Evolutionary conservation across 768 basidiomycete genomes (phyloP).

Genomic region (Psilocybe cubensis): DNA sequence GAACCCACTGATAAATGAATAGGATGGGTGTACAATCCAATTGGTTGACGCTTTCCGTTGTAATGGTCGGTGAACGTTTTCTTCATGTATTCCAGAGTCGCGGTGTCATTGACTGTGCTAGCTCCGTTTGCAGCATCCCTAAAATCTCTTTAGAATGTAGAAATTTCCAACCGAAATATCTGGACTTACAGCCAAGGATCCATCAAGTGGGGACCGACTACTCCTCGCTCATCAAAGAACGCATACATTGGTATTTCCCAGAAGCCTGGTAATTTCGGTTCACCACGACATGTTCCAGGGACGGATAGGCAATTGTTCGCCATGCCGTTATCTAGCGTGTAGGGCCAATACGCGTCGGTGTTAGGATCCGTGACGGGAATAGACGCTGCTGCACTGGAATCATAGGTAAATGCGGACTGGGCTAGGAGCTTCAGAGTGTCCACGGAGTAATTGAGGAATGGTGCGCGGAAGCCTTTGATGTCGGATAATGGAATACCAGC

Average conservation of each 20-base stretch:
- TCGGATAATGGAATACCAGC: constrained; percentile 71
- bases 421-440: constrained; percentile 65
- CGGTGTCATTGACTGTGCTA: constrained; percentile 53
- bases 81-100: constrained; percentile 74
- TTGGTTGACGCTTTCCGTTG: constrained; percentile 73
- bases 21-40: constrained; percentile 83
- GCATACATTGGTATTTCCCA: constrained; percentile 91
- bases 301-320: constrained; percentile 75
- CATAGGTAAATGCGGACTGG: constrained; percentile 68
- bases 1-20: constrained; percentile 67
- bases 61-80: constrained; percentile 77
- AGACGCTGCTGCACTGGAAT: constrained; percentile 63
- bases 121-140: constrained; percentile 61
- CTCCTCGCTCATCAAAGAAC: constrained; percentile 64
- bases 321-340: constrained; percentile 79
- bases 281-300: constrained; percentile 61
- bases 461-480: constrained; percentile 78
- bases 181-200: constrained; percentile 76
- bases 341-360: constrained; percentile 85
- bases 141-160: neutral
- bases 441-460: constrained; percentile 67
- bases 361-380: constrained; percentile 65
- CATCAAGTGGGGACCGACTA: constrained; percentile 69
- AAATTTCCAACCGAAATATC: neutral
- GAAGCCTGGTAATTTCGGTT: constrained; percentile 74